A percentile compares a stretch with the other conserved stretches of the same genome.
Conservation (phyloP, 495 filamentous ascomycete genomes). For the Aspergillus indologenus region DNA sequence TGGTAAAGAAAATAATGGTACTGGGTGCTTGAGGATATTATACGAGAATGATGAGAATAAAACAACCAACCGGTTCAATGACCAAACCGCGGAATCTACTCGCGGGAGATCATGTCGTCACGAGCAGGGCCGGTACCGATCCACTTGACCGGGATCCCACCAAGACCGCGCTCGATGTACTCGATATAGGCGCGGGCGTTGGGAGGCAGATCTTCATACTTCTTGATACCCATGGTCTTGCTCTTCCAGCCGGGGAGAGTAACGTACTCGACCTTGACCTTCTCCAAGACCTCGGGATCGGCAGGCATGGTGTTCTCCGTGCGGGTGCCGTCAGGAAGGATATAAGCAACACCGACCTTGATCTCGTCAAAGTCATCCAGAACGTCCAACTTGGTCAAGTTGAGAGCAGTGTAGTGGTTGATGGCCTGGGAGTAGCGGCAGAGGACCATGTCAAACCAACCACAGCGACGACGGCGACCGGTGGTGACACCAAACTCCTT, state of each 20-base stretch:
- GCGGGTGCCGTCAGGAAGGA: constrained; percentile 49
- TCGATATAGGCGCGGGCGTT: constrained; percentile 73
- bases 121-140: constrained; percentile 76
- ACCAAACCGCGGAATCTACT: constrained; percentile 19
- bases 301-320: constrained; percentile 63
- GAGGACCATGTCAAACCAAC: constrained; percentile 90
- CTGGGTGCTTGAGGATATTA: not conserved
- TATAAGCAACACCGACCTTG: constrained; percentile 74
- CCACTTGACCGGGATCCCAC: constrained; percentile 67
- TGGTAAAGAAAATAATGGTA: not conserved
- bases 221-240: constrained; percentile 59
- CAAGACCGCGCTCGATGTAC: constrained; percentile 71
- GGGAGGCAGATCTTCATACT: constrained; percentile 66
- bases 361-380: constrained; percentile 80
- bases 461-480: constrained; percentile 78
- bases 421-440: constrained; percentile 68
- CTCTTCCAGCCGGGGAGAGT: constrained; percentile 76
- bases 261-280: constrained; percentile 61
- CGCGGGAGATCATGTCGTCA: constrained; percentile 62
- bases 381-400: constrained; percentile 87
- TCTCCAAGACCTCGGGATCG: constrained; percentile 59
- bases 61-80: not conserved
- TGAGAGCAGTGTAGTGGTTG: constrained; percentile 73
- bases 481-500: constrained; percentile 79
- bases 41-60: not conserved